phyloP scores from a whole-genome alignment of 2,329 filamentous ascomycete species.

The Colletotrichum horii region DNA sequence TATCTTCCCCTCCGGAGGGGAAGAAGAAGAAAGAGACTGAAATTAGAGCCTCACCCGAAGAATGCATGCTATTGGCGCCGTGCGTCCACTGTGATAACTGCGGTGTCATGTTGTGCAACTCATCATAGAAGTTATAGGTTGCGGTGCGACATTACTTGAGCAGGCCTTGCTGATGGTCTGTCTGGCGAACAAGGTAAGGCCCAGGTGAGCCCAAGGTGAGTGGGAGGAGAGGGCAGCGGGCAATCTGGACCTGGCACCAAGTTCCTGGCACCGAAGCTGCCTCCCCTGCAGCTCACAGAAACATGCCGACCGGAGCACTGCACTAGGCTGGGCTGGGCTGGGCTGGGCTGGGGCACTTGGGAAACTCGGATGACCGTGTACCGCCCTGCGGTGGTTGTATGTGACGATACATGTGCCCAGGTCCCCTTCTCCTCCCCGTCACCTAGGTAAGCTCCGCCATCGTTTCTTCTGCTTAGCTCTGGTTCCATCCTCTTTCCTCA shows the following conservation, averaged over 20 bases:
- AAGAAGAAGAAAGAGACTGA: neutral
- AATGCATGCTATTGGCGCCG: neutral
- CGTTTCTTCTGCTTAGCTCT: neutral
- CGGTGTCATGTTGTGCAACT: neutral
- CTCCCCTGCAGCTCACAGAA: slow-evolving; percentile 1
- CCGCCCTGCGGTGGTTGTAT: neutral
- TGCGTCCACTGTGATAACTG: neutral
- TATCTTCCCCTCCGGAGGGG: neutral
- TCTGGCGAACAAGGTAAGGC: neutral
- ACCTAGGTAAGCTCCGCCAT: neutral
- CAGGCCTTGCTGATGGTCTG: neutral
- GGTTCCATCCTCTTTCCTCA: neutral
- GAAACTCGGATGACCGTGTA: neutral
- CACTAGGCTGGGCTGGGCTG: neutral
- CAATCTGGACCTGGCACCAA: slow-evolving; percentile 1
- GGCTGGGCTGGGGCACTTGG: no score
- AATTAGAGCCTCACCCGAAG: neutral
- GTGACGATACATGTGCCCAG: neutral
- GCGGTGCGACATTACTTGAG: neutral
- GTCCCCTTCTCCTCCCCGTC: neutral
- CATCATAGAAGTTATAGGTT: neutral
- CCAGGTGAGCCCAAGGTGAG: slow-evolving; percentile 4
- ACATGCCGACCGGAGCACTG: neutral
- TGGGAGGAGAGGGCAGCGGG: neutral
- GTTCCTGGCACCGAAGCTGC: neutral